These are phyloP conservation scores for Ogataea trehalophila DNA, from an alignment of 805 yeast genomes.

Conservation along the genomic window DNA sequence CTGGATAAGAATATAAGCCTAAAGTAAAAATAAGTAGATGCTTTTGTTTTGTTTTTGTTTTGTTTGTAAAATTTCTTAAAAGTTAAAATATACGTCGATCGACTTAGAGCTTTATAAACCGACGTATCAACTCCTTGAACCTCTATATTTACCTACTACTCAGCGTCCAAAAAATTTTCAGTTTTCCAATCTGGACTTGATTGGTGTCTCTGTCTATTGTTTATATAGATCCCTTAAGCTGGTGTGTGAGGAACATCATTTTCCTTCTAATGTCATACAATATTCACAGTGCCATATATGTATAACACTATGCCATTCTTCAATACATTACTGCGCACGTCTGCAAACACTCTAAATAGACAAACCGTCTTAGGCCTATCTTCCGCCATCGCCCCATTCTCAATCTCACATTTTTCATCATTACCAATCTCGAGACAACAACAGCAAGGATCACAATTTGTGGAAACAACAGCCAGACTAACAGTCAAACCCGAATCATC, in stretches of 20 bases:
- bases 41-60: too few species aligned
- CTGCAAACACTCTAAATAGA: not conserved
- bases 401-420: not conserved
- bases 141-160: not conserved
- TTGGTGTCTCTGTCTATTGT: not conserved
- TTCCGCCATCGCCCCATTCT: not conserved
- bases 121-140: too few species aligned
- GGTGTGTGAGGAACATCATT: too few species aligned
- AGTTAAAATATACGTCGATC: too few species aligned
- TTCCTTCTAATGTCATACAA: too few species aligned
- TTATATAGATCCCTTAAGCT: not conserved
- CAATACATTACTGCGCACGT: too few species aligned
- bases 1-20: too few species aligned
- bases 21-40: too few species aligned
- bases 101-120: not conserved
- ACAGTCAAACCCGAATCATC: constrained; percentile 60
- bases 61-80: too few species aligned
- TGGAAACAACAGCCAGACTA: not conserved
- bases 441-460: not conserved
- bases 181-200: not conserved
- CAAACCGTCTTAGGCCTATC: not conserved
- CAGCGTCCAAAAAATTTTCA: not conserved
- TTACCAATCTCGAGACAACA: not conserved
- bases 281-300: too few species aligned
- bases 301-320: too few species aligned